Conservation (phyloP, 1,284 basidiomycete genomes). For the Fomitiporia mediterranea region DNA sequence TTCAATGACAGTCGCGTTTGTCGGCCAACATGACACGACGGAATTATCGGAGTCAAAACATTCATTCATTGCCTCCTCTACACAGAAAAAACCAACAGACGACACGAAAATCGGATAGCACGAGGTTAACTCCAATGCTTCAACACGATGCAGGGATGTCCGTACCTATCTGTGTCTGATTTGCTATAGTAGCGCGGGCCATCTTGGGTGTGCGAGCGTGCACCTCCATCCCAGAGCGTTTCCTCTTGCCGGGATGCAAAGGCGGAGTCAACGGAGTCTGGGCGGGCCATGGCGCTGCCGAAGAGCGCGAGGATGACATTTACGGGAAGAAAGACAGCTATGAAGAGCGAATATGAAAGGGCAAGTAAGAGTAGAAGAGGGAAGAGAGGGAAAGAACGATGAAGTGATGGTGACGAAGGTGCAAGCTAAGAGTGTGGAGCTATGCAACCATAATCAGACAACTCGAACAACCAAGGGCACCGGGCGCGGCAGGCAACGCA, state of each 20-base stretch:
- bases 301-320: slow-evolving; percentile 27
- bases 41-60: slow-evolving; percentile 25
- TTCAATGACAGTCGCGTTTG: slow-evolving; percentile 26
- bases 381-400: slow-evolving; percentile 21
- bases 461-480: not conserved
- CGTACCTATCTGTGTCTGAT: slow-evolving; percentile 41
- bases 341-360: slow-evolving; percentile 22
- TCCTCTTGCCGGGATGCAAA: slow-evolving; percentile 28
- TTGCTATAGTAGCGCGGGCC: slow-evolving; percentile 30
- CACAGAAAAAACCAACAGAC: not conserved
- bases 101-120: slow-evolving; percentile 32
- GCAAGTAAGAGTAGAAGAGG: slow-evolving; percentile 22
- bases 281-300: slow-evolving; percentile 37
- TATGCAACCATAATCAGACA: slow-evolving; percentile 21
- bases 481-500: not conserved
- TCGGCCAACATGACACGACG: slow-evolving; percentile 32
- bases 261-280: slow-evolving; percentile 30
- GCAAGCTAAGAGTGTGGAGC: slow-evolving; percentile 25
- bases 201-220: slow-evolving; percentile 21
- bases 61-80: slow-evolving; percentile 14
- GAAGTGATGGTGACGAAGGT: slow-evolving; percentile 24
- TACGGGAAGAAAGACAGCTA: slow-evolving; percentile 25
- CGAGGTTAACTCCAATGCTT: not conserved
- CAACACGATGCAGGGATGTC: slow-evolving; percentile 15
- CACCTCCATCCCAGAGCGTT: slow-evolving; percentile 22